Evolutionary conservation across 495 filamentous ascomycete species (phyloP), one percentile per base, ranked within the genome.

Genomic region (Aspergillus hancockii): DNA sequence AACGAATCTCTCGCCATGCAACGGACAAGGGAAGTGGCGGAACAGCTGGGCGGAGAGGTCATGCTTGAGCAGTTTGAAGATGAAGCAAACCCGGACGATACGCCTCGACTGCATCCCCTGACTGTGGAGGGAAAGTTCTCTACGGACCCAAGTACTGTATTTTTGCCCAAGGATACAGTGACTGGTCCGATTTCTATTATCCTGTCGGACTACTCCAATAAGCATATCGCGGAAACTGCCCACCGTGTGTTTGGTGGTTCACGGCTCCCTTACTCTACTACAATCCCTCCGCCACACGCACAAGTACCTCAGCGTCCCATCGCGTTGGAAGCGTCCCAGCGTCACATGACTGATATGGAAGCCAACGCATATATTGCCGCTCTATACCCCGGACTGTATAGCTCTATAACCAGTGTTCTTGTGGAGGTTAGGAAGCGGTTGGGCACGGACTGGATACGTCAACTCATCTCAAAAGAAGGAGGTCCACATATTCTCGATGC

Each of bases 391-490:
- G 89, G 86, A 1, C 80, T 88, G 54, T 96, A 96, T 69, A 86
- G 93, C 0, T 81, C 89, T 8, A 70, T 84, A 0, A 83, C 88
- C 71, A 90, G 89, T 61, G 79, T 85, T 8, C 64, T 98, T 31
- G 88, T 90, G 0, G 94, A 98, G 75, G 78, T 92, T 14, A 87
- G 94, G 34, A 92, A 92, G 67, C 85, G 94, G 14, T 75, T 98
- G 25, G 94, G 94, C 21, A 75, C 84, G 0, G 76, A 87, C 16
- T 98, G 94, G 94, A 72, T 96, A 19, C 80, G 84, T 21, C 73
- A 79, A 34, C 75, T 96, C 22, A 75, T 96, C 6, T 71, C 75
- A 0, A 85, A 86, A 68, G 82, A 82, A 54, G 83, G 79, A n/a
- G 89, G 90, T 0, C 88, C 92, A 4, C 84, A 86, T 38, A 81